phyloP scores from a whole-genome alignment of 192 early-diverging fungal genomes.

The Radiomyces spectabilis region DNA sequence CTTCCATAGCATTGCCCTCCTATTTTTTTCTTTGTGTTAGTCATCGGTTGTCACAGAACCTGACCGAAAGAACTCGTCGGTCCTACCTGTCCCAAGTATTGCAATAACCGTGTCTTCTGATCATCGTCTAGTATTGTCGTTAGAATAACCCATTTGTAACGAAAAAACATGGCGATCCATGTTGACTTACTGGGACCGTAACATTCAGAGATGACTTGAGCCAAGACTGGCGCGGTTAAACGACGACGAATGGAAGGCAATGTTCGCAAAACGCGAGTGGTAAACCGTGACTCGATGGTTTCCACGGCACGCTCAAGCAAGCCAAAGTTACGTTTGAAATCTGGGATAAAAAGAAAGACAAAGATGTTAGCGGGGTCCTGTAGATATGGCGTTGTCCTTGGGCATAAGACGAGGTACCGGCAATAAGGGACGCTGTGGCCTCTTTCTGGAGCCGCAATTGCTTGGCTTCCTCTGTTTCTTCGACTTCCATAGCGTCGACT shows the following conservation, averaged over 20 bases:
- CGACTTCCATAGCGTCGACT: conserved; percentile 22
- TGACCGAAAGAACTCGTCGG: too few species aligned
- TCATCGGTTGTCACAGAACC: neutral
- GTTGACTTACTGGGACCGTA: conserved; percentile 36
- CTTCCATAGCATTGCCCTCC: conserved; percentile 37
- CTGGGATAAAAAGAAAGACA: conserved; percentile 34
- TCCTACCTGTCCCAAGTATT: conserved; percentile 32
- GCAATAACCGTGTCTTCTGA: conserved; percentile 23
- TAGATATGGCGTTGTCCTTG: too few species aligned
- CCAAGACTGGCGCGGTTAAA: conserved; percentile 57
- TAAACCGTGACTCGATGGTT: conserved; percentile 81
- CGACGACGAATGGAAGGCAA: conserved; percentile 75
- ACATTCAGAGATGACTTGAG: conserved; percentile 46
- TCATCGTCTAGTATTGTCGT: conserved; percentile 21
- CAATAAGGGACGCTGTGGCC: conserved; percentile 2
- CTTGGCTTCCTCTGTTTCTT: conserved; percentile 21
- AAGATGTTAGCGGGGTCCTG: neutral
- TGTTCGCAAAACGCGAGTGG: conserved; percentile 80
- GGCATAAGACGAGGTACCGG: too few species aligned
- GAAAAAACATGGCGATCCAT: neutral
- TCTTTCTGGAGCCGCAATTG: conserved; percentile 19
- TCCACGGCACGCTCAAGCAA: conserved; percentile 79
- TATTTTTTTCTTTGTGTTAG: neutral
- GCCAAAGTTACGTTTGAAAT: conserved; percentile 80
- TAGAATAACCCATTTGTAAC: too few species aligned